phyloP scores from a whole-genome alignment of 176 grass and related monocot genomes.

The Melocanna baccifera region DNA sequence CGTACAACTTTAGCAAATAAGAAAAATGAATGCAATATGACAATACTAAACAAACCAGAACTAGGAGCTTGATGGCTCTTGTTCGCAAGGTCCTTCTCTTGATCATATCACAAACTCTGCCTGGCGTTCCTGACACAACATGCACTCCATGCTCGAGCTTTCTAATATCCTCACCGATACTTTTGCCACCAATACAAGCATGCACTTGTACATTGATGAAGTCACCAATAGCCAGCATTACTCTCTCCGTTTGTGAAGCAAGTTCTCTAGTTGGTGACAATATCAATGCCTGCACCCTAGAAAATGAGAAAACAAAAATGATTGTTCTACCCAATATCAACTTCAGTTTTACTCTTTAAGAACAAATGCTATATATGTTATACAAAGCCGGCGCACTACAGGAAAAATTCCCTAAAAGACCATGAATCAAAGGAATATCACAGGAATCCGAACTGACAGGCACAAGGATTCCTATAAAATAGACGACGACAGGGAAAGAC shows the following conservation, averaged over 20 bases:
- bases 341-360: neutral
- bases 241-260: slow-evolving; percentile 77
- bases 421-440: neutral
- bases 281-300: slow-evolving; percentile 83
- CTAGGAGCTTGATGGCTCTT: slow-evolving; percentile 77
- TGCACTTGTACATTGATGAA: slow-evolving; percentile 76
- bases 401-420: neutral
- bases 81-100: slow-evolving; percentile 81
- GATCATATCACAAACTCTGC: slow-evolving; percentile 83
- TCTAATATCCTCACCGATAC: slow-evolving; percentile 78
- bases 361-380: neutral
- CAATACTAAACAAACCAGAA: slow-evolving; percentile 51
- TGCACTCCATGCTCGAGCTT: slow-evolving; percentile 81
- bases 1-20: neutral
- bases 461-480: neutral
- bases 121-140: slow-evolving; percentile 81
- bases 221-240: slow-evolving; percentile 70
- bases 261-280: slow-evolving; percentile 88
- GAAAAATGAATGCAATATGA: neutral
- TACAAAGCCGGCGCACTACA: neutral
- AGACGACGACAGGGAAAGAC: neutral
- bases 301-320: slow-evolving; percentile 4
- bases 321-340: slow-evolving; percentile 1
- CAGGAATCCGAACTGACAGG: neutral
- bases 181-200: slow-evolving; percentile 82